Evolutionary conservation across 306 rosid species (phyloP).

Genomic region (Trifolium pratense): DNA sequence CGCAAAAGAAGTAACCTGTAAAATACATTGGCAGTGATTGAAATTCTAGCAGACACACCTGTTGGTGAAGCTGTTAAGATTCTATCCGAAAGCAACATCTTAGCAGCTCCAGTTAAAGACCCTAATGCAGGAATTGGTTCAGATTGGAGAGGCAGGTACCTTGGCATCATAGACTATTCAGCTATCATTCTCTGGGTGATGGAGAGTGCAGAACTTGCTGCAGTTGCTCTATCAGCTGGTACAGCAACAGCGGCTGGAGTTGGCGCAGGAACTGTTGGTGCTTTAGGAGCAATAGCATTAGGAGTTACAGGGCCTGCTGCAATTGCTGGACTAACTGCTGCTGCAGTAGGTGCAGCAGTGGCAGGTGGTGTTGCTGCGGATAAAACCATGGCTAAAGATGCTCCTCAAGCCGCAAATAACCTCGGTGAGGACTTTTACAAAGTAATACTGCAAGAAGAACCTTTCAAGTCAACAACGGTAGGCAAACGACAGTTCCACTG

Average conservation of each 20-base stretch:
- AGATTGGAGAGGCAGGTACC: conserved; percentile 80
- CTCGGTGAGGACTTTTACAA: conserved; percentile 88
- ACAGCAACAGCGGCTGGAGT: conserved; percentile 90
- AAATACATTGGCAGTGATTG: conserved; percentile 62
- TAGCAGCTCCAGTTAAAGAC: conserved; percentile 82
- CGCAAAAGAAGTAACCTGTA: background rate
- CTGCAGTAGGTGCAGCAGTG: conserved; percentile 90
- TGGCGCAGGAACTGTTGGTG: conserved; percentile 81
- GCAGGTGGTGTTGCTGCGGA: conserved; percentile 77
- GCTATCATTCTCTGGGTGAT: conserved; percentile 86
- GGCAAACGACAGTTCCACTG: background rate
- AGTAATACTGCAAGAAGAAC: conserved; percentile 81
- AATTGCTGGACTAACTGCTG: conserved; percentile 84
- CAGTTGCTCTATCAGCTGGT: conserved; percentile 75
- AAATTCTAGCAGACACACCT: conserved; percentile 74
- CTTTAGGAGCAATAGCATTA: conserved; percentile 80
- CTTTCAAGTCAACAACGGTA: conserved; percentile 95
- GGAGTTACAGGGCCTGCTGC: conserved; percentile 88
- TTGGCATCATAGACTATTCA: conserved; percentile 86
- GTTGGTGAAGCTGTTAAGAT: conserved; percentile 69
- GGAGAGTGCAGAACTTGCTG: conserved; percentile 92
- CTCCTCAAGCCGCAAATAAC: conserved; percentile 69
- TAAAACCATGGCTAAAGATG: conserved; percentile 68
- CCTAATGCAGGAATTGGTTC: conserved; percentile 55
- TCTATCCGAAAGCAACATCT: conserved; percentile 78